These are phyloP conservation scores for Anethum foeniculum DNA, from an alignment of 140 eudicot genomes.

Conservation along the genomic window DNA sequence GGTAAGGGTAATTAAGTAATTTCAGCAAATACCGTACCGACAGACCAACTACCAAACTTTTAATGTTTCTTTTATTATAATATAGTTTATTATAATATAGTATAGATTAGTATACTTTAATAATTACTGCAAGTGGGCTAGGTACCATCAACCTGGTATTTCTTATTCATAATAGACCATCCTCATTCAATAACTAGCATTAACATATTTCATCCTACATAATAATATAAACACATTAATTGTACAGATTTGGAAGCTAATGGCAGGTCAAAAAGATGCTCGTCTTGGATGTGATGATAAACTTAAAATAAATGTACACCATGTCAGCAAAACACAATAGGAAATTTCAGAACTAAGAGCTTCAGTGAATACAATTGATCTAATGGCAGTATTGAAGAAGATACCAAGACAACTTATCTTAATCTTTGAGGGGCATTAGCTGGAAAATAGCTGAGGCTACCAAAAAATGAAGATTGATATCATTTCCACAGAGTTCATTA, in stretches of 20 bases:
- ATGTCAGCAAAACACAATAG: not conserved
- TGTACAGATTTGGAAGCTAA: not conserved
- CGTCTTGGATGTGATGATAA: not conserved
- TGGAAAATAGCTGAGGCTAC: not conserved
- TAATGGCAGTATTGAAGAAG: not conserved
- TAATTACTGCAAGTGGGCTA: not conserved
- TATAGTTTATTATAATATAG: no score
- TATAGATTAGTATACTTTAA: no score
- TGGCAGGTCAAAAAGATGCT: not conserved
- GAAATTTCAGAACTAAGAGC: not conserved
- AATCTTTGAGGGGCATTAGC: not conserved
- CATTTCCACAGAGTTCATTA: slow-evolving; percentile 24
- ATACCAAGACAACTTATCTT: not conserved
- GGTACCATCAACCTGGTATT: not conserved
- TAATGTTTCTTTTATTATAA: no score
- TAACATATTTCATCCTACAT: not conserved
- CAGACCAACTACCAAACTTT: no score
- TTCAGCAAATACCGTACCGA: no score
- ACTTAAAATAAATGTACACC: not conserved
- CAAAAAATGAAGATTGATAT: slow-evolving; percentile 27
- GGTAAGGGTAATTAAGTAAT: no score
- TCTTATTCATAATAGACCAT: not conserved
- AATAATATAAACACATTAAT: not conserved
- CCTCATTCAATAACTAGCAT: not conserved
- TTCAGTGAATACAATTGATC: not conserved